These are phyloP conservation scores for Kalanchoe fedtschenkoi DNA, from an alignment of 164 flowering plant species.

Conservation along the genomic window DNA sequence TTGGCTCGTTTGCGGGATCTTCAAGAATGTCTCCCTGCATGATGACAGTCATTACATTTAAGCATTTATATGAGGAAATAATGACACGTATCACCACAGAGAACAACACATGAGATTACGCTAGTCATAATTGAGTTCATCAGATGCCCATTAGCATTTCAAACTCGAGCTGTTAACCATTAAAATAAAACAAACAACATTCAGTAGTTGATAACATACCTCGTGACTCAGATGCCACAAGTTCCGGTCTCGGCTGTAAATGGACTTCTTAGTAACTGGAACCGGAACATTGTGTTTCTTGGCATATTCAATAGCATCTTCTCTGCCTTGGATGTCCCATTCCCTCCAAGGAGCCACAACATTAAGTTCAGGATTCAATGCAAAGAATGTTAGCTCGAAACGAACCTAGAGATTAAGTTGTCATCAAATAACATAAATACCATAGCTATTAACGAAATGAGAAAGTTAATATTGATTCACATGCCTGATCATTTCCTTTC, in stretches of 20 bases:
- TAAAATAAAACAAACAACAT: neutral
- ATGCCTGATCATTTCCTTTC: constrained; percentile 96
- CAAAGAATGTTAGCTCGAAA: constrained; percentile 88
- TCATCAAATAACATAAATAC: neutral
- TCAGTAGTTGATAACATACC: constrained; percentile 28
- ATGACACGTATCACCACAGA: neutral
- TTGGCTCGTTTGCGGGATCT: constrained; percentile 90
- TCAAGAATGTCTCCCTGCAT: constrained; percentile 89
- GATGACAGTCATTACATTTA: neutral
- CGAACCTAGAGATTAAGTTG: constrained; percentile 51
- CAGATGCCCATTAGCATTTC: neutral
- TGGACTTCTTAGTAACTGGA: constrained; percentile 90
- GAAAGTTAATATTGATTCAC: neutral
- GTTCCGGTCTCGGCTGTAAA: constrained; percentile 92
- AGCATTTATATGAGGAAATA: neutral
- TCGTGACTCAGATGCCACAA: constrained; percentile 97
- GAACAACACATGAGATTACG: neutral
- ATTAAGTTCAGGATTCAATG: constrained; percentile 80
- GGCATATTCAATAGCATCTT: constrained; percentile 99
- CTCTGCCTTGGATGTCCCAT: constrained; percentile 89
- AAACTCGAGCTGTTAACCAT: neutral
- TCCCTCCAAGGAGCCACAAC: constrained; percentile 99
- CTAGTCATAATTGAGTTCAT: neutral
- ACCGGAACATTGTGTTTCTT: constrained; percentile 83
- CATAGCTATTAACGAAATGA: neutral